Percentiles rank a stretch among this genome's conserved stretches.
phyloP scores from a whole-genome alignment of 306 rosid species.

The Prinsepia uniflora region DNA sequence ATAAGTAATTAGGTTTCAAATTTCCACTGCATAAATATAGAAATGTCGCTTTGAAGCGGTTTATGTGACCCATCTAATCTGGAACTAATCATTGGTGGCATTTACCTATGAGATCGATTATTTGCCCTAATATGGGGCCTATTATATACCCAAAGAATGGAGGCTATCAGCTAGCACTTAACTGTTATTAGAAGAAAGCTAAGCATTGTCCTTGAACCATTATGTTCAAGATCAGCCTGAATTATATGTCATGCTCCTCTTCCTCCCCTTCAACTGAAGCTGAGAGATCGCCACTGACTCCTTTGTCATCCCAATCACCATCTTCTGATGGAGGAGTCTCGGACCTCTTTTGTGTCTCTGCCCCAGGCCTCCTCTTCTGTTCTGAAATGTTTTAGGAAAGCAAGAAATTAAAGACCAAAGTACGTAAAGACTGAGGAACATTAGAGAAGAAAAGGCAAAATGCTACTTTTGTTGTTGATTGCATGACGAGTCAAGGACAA shows the following conservation, averaged over 20 bases:
- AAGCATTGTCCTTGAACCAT: slow-evolving; percentile 38
- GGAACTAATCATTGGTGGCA: slow-evolving; percentile 33
- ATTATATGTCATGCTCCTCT: slow-evolving; percentile 25
- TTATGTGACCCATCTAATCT: slow-evolving; percentile 14
- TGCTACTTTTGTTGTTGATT: slow-evolving; percentile 74
- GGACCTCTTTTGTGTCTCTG: slow-evolving; percentile 29
- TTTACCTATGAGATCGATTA: slow-evolving; percentile 35
- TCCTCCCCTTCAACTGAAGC: slow-evolving; percentile 52
- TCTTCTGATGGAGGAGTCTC: slow-evolving; percentile 32
- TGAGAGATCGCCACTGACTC: slow-evolving; percentile 22
- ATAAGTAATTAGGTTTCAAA: not conserved
- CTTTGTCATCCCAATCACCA: slow-evolving; percentile 44
- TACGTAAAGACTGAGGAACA: not conserved
- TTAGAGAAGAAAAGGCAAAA: slow-evolving; percentile 12
- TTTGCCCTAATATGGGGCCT: slow-evolving; percentile 33
- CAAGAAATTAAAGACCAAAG: slow-evolving; percentile 23
- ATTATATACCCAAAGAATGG: slow-evolving; percentile 37
- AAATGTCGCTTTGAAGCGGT: not conserved
- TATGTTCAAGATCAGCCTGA: slow-evolving; percentile 30
- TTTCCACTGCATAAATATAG: not conserved
- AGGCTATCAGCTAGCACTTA: slow-evolving; percentile 38
- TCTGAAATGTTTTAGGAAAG: slow-evolving; percentile 35
- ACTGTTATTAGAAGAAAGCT: slow-evolving; percentile 29
- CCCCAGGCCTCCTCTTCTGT: slow-evolving; percentile 51
- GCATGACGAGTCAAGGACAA: slow-evolving; percentile 72